These are phyloP conservation scores for Teratosphaeriaceae sp. DNA, from an alignment of 2,329 filamentous ascomycete genomes.

Conservation along the genomic window DNA sequence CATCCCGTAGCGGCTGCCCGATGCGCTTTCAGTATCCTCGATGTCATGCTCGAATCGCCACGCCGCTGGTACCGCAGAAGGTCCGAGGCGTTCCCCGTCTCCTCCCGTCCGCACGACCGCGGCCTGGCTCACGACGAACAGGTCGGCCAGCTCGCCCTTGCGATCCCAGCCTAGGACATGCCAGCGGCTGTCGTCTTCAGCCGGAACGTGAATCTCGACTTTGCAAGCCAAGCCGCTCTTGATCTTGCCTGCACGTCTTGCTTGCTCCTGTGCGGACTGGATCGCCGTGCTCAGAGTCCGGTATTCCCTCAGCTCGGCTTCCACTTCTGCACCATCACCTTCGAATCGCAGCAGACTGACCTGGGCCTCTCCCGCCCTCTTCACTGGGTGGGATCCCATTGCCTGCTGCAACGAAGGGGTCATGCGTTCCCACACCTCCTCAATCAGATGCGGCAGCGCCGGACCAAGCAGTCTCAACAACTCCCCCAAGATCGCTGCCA, in stretches of 20 bases:
- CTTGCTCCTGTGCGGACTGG: slow-evolving; percentile 68
- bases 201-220: slow-evolving; percentile 47
- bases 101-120: neutral
- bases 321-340: slow-evolving; percentile 31
- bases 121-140: slow-evolving; percentile 37
- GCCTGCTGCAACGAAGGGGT: slow-evolving; percentile 39
- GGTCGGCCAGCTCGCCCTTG: slow-evolving; percentile 30
- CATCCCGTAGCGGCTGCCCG: slow-evolving; percentile 15
- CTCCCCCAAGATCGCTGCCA: slow-evolving; percentile 60
- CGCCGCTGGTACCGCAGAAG: slow-evolving; percentile 12
- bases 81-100: slow-evolving; percentile 3
- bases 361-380: slow-evolving; percentile 18
- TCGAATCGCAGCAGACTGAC: slow-evolving; percentile 16
- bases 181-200: slow-evolving; percentile 2
- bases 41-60: slow-evolving; percentile 41
- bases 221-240: slow-evolving; percentile 76
- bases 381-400: slow-evolving; percentile 21
- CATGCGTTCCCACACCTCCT: slow-evolving; percentile 78
- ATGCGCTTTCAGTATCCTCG: slow-evolving; percentile 1
- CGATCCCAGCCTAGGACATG: slow-evolving; percentile 4
- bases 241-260: slow-evolving; percentile 62
- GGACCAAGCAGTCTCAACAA: slow-evolving; percentile 74
- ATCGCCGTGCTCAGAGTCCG: slow-evolving; percentile 55
- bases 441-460: slow-evolving; percentile 73
- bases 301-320: slow-evolving; percentile 36